Base-by-base conservation (phyloP, 1,284 basidiomycete genomes). In the Cryptococcus sp. region DNA sequence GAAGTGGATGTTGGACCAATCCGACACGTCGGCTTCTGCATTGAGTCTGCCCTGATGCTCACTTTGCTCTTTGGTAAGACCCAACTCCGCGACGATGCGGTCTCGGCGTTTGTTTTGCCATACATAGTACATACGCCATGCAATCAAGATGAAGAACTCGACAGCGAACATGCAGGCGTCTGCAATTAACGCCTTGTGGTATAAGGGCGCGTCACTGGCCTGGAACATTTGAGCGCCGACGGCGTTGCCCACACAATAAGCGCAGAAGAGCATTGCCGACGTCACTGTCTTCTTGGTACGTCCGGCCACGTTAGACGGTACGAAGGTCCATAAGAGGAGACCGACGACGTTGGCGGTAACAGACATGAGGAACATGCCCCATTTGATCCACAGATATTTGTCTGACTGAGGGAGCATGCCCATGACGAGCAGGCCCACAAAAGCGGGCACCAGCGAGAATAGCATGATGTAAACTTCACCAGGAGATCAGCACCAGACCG, bases 271-370 rank as follows among this genome's bases (percentile, higher is more conserved):
- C 25, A 49, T 15, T 5, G 48, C 34, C 22, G 22, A 20, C n/a
- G 54, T 56, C 19, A 56, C 49, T 16, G 52, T 61, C 47, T 57
- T 57, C 53, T 61, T 61, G 48, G 59, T 61, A 52, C 65, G 45
- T 53, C 55, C 22, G 58, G 68, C 50, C 63, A 52, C 39, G 40
- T 54, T 71, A 59, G 62, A 68, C 61, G 25, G 68, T 50, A 60
- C 65, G 53, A 55, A 53, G n/a, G 59, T 60, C 61, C 50, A 65
- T 43, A 52, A 54, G 59, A 40, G 52, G 47, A 17, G 65, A 61
- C 10, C 62, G 54, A 39, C 61, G 46, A 56, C 63, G 58, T 57
- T 54, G 54, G 52, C 59, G 37, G 52, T 57, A 22, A 46, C 44
- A 34, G 49, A 57, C 23, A 51, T 54, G 22, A 55, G 23, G 44